A percentile compares a stretch with the other conserved stretches of the same genome.
Conservation (phyloP, 306 rosid genomes). For the Citrullus amarus region DNA sequence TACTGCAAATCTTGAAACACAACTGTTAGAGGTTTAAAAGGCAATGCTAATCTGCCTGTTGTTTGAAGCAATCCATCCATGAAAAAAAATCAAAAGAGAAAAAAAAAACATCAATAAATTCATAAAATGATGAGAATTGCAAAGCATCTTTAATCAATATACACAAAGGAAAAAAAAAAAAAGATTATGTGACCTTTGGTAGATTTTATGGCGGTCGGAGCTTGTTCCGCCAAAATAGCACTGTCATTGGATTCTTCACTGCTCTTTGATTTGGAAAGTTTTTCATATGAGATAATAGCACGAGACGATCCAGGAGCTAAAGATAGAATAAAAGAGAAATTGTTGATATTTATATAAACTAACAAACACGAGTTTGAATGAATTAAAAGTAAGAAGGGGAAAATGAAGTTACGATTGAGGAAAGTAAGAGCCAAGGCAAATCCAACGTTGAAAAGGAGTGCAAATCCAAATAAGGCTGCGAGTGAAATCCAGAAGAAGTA, state of each 20-base stretch:
- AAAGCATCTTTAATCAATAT: too few relatives aligned
- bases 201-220: background rate
- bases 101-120: background rate
- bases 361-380: too few relatives aligned
- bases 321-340: background rate
- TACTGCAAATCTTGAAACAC: constrained; percentile 34
- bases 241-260: too few relatives aligned
- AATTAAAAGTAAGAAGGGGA: too few relatives aligned
- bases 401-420: constrained; percentile 23
- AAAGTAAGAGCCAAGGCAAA: constrained; percentile 25
- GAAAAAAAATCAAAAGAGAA: background rate
- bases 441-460: constrained; percentile 28
- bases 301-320: background rate
- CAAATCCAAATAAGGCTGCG: constrained; percentile 29
- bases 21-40: constrained; percentile 29
- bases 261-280: background rate
- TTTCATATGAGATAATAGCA: background rate
- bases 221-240: background rate
- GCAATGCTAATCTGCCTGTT: constrained; percentile 28
- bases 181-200: background rate
- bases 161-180: too few relatives aligned
- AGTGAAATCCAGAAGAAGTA: constrained; percentile 32
- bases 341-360: background rate
- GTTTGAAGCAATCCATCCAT: background rate
- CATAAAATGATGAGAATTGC: background rate